phyloP scores from a whole-genome alignment of 768 basidiomycete species.

The Phanerochaete carnosa region DNA sequence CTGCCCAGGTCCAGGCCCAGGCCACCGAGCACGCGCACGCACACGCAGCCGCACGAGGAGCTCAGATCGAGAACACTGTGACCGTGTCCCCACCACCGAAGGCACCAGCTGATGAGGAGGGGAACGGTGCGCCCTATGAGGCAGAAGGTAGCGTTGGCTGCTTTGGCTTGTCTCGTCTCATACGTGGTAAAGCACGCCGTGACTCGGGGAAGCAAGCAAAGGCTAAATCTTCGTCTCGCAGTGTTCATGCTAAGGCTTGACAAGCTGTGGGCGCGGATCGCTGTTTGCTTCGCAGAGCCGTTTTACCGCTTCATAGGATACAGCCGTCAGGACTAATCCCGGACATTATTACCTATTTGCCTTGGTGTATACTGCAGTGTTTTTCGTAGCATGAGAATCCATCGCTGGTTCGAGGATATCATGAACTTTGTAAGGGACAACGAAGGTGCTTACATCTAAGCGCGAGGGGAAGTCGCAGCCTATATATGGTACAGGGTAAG shows the following conservation, averaged over 20 bases:
- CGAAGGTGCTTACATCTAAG: not conserved
- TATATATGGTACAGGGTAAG: not conserved
- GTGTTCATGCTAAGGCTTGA: not conserved
- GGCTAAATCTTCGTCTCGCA: not conserved
- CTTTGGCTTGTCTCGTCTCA: not conserved
- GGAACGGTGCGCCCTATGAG: not conserved
- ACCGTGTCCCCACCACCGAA: not conserved
- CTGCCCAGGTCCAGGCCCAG: not conserved
- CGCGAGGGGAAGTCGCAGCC: not conserved
- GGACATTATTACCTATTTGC: not conserved
- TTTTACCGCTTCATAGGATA: not conserved
- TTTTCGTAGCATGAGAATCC: not conserved
- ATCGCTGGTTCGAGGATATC: not conserved
- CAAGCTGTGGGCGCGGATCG: not conserved
- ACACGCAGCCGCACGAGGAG: too few relatives aligned
- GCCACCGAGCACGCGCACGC: not conserved
- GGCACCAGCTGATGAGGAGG: not conserved
- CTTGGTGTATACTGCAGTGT: not conserved
- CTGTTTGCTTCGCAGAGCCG: not conserved
- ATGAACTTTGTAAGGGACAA: not conserved
- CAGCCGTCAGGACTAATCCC: not conserved
- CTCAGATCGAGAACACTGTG: too few relatives aligned
- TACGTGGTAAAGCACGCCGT: not conserved
- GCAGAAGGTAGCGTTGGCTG: not conserved
- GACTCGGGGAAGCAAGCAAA: not conserved